phyloP scores from a whole-genome alignment of 2,329 filamentous ascomycete genomes.

The Cytospora paraplurivora region DNA sequence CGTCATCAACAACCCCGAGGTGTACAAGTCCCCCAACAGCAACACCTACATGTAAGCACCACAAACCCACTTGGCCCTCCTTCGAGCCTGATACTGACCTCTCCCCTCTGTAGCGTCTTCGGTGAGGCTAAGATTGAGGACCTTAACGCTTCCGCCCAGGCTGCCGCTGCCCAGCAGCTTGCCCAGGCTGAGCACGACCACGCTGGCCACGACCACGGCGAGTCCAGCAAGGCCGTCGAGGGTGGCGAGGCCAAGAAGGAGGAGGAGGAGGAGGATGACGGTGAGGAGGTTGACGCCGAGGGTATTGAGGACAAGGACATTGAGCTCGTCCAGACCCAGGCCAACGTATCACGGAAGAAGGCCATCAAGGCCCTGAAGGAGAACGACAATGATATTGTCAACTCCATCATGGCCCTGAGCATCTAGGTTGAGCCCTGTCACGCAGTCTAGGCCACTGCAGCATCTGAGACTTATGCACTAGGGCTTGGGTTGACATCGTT shows the following conservation, averaged over 20 bases:
- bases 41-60: conserved; percentile 96
- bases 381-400: conserved; percentile 99
- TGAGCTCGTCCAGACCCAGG: conserved; percentile 98
- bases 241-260: conserved; percentile 72
- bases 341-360: conserved; percentile 95
- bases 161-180: conserved; percentile 92
- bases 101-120: conserved; percentile 71
- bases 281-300: conserved; percentile 91
- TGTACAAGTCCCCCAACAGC: conserved; percentile 98
- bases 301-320: conserved; percentile 99
- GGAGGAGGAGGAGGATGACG: conserved; percentile 85
- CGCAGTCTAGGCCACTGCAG: not conserved
- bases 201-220: conserved; percentile 72
- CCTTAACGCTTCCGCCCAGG: conserved; percentile 96
- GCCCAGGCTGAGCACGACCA: conserved; percentile 69
- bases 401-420: conserved; percentile 99
- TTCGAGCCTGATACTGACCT: conserved; percentile 26
- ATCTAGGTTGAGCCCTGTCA: conserved; percentile 53
- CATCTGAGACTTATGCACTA: conserved; percentile 11
- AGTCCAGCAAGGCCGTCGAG: conserved; percentile 64
- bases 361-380: conserved; percentile 98
- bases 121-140: conserved; percentile 99
- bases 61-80: not conserved
- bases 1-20: conserved; percentile 99
- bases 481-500: conserved; percentile 17